These are phyloP conservation scores for Diddensiella transvaalensis DNA, from an alignment of 805 yeast species.

Conservation along the genomic window DNA sequence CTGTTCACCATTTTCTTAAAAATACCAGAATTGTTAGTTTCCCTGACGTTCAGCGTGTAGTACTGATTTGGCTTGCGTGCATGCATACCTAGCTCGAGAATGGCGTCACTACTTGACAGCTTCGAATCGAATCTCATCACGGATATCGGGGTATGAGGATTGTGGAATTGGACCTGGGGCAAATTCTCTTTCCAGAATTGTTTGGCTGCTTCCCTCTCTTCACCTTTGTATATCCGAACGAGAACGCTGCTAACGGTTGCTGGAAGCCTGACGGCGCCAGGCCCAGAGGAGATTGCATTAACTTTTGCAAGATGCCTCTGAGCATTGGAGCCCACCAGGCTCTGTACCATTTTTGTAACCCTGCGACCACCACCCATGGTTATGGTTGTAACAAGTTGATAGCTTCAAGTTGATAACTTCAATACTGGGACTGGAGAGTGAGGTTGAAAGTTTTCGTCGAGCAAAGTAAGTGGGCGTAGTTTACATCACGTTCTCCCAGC, in stretches of 20 bases:
- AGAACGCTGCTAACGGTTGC: constrained; percentile 22
- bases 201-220: constrained; percentile 34
- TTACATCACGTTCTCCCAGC: no score
- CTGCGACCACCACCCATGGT: no score
- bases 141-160: constrained; percentile 59
- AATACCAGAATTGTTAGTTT: constrained; percentile 48
- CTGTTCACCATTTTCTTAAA: constrained; percentile 42
- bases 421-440: no score
- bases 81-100: no score
- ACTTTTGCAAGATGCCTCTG: constrained; percentile 28
- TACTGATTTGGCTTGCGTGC: no score
- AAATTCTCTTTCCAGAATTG: constrained; percentile 71
- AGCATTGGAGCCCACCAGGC: no score
- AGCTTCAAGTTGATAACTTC: no score
- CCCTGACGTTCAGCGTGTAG: constrained; percentile 31
- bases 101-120: no score
- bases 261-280: constrained; percentile 32
- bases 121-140: constrained; percentile 16
- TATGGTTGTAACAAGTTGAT: no score
- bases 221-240: constrained; percentile 23
- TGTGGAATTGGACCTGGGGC: constrained; percentile 78
- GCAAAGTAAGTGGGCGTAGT: no score
- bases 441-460: no score
- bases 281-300: constrained; percentile 29
- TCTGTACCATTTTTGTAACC: no score